These are phyloP conservation scores for Volvox africanus DNA, from an alignment of 139 green algal genomes.

Conservation along the genomic window DNA sequence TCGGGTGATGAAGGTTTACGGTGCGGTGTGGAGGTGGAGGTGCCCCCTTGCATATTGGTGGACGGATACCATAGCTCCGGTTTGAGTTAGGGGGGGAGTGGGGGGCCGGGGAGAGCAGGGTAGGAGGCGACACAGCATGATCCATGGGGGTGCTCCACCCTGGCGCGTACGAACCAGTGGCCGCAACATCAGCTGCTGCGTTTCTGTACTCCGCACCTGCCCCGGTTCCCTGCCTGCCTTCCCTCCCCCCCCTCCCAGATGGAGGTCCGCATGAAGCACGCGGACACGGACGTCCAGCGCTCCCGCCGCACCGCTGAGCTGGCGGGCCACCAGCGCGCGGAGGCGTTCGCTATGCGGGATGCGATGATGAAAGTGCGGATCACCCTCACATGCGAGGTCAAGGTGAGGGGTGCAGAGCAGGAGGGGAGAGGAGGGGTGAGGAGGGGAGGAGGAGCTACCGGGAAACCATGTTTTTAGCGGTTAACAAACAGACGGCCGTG, in stretches of 20 bases:
- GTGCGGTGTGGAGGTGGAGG: too few relatives aligned
- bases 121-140: too few relatives aligned
- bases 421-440: neutral
- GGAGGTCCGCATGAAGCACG: neutral
- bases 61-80: too few relatives aligned
- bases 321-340: slow-evolving; percentile 34
- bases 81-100: too few relatives aligned
- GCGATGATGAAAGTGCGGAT: slow-evolving; percentile 20
- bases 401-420: neutral
- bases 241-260: neutral
- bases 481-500: too few relatives aligned
- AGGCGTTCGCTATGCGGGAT: slow-evolving; percentile 42
- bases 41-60: too few relatives aligned
- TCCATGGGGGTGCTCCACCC: too few relatives aligned
- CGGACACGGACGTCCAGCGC: neutral
- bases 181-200: too few relatives aligned
- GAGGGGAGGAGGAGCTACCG: neutral
- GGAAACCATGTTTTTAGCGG: too few relatives aligned
- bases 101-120: too few relatives aligned
- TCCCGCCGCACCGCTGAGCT: slow-evolving; percentile 26
- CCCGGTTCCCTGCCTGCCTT: neutral
- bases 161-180: too few relatives aligned
- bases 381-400: slow-evolving; percentile 2
- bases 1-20: neutral
- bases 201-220: too few relatives aligned